Base-by-base conservation (phyloP, 2,329 filamentous ascomycete genomes). In the Penicillium sp. region DNA sequence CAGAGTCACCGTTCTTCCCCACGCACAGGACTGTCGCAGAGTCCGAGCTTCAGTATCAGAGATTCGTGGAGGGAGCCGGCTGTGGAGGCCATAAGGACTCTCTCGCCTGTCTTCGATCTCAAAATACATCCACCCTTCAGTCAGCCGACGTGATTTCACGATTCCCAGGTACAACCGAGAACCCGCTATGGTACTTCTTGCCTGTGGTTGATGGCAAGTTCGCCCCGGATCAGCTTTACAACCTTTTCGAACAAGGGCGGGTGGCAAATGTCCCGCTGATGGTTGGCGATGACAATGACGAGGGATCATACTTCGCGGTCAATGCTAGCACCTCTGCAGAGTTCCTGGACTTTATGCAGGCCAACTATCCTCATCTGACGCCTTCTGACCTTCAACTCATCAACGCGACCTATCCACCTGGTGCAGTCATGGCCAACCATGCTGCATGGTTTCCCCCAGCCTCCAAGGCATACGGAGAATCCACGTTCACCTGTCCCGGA, bases 311-410 rank as follows among this genome's bases (percentile, higher is more conserved):
- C 41, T 77, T 77, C 59, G 83, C 84, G 0, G 67, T 69, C n/a
- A 73, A 71, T 47, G 80, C 83, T 1, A 73, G 74, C 45, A 82
- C 76, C 14, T 66, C 76, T 5, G 71, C 67, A 1, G 71, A 83
- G 37, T 81, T 81, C 68, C 75, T 84, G 66, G 71, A 71, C 10
- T 87, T 85, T 67, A 69, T 88, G 1, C 76, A 79, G 45, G 69
- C 80, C 57, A 81, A 88, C 60, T 87, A 83, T 63, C 82, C 84
- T 0, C 76, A 76, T 42, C 70, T 88, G 15, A 83, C 78, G 0
- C 61, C 73, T 4, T 60, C 69, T 4, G 80, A 86, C 45, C 73
- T 88, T 7, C 63, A 67, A 8, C 67, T 67, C 14, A 79, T 87
- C 63, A 80, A 83, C 65, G 38, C 62, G 0, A 70, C 84, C 10